Evolutionary conservation across 306 rosid species (phyloP), one percentile per base, ranked within the genome.

Genomic region (Vigna hirtella): DNA sequence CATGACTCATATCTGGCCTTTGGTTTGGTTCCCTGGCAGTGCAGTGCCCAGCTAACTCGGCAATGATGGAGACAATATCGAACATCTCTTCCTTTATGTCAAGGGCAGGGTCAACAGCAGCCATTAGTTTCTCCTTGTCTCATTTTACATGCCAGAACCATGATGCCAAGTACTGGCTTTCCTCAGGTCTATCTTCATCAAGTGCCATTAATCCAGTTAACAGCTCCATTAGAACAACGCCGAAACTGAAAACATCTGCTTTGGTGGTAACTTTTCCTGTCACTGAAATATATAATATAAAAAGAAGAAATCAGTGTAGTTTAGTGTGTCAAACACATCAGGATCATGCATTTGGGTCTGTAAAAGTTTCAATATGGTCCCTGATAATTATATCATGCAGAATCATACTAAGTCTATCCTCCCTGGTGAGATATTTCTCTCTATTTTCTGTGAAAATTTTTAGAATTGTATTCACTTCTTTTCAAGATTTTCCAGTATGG

Each of bases 261-360:
- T 93, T 93, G 30, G 98, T 93, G 22, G 96, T 93, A 83, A 93
- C 86, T 86, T 93, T 93, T 66, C 98, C 98, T 1, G 96, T 93
- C 88, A 93, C 98, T 93, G 85, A 74, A 78, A 80, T 73, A 40
- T 9, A 63, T 42, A 22, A 58, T 13, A 58, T 42, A 34, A 64
- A 70, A 70, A 68, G n/a, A 48, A 14, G 22, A 68, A 49, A 47
- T 90, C 74, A 87, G 88, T 61, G 34, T 34, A 77, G 48, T 12
- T 62, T 32, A 22, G 8, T 36, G 43, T 61, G 56, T 55, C 56
- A 47, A 26, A 62, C 47, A 78, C 49, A 53, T 73, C 45, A 26
- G 52, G 13, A 9, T 42, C 43, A 38, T 8, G 10, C 43, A 38
- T 38, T 38, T 38, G 10, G 43, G 64, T 61, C 6, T 6, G 40